phyloP scores from a whole-genome alignment of 306 rosid genomes.

The Dryas drummondii region DNA sequence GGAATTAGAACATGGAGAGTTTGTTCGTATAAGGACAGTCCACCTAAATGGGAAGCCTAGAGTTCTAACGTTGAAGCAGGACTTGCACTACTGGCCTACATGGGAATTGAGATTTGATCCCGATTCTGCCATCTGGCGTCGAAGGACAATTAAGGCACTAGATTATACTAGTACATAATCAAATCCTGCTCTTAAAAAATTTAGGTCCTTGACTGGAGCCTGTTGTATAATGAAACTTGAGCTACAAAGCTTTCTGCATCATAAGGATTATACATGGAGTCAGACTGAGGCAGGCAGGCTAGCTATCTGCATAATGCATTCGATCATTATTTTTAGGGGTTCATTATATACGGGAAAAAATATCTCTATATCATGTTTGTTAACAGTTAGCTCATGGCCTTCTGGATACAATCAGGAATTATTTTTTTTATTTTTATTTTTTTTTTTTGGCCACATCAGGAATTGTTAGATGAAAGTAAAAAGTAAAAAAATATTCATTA shows the following conservation, averaged over 20 bases:
- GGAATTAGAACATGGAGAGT: slow-evolving; percentile 83
- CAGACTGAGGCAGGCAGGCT: neutral
- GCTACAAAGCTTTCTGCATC: neutral
- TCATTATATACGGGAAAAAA: neutral
- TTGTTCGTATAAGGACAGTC: slow-evolving; percentile 81
- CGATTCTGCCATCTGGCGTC: slow-evolving; percentile 73
- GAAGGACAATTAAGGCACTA: slow-evolving; percentile 61
- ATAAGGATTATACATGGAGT: neutral
- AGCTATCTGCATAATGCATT: neutral
- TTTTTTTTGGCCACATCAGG: no score
- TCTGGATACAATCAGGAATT: no score
- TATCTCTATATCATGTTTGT: neutral
- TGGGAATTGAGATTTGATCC: slow-evolving; percentile 88
- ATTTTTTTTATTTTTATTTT: no score
- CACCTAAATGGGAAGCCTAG: slow-evolving; percentile 88
- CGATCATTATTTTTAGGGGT: neutral
- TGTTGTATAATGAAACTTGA: neutral
- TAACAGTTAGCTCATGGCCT: no score
- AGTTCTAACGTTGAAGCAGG: slow-evolving; percentile 86
- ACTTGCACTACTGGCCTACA: slow-evolving; percentile 93
- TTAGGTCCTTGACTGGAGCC: neutral
- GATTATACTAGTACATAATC: slow-evolving; percentile 33
- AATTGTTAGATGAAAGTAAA: no score
- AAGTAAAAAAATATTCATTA: no score
- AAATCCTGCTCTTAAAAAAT: neutral